Evolutionary conservation across 148 eudicot genomes (phyloP), one percentile per base, ranked within the genome.

Genomic region (Spergularia bocconei): DNA sequence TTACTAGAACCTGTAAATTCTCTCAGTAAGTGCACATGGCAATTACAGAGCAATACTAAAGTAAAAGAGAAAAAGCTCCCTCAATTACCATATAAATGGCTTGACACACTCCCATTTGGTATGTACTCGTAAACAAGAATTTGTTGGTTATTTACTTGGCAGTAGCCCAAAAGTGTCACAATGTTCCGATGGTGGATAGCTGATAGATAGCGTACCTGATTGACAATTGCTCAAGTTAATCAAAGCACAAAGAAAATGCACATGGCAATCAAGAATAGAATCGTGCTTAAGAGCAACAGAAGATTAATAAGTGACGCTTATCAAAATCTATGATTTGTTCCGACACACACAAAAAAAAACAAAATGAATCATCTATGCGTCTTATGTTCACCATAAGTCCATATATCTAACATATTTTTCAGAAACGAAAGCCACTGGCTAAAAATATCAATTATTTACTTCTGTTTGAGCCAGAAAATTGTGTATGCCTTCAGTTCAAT

Each of bases 31-130:
- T 77, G 65, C 67, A 70, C 36, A n/a, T 41, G 63, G 65, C 60
- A 23, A n/a, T 6, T 12, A n/a, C 19, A 60, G 61, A 33, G 51
- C 74, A 38, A 44, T 23, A 56, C 15, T 67, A 5, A 23, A 68
- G 13, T 13, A 23, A 0, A 11, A 53, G 62, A 47, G 70, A 64
- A 48, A 57, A 67, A 16, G 67, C 14, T 58, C 14, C 70, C 39
- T 54, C 59, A 62, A 36, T 87, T 88, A 94, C 98, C 97, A 67
- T 91, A 91, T 83, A 94, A 84, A 86, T 94, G 98, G 80, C 88
- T 81, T 48, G 98, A 89, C 73, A 94, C 96, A 86, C 97, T 94
- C 83, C 98, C 98, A 84, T 91, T 91, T 67, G 97, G 96, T 79
- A 94, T 80, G 82, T 94, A 94, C 81, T 94, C 97, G 67, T 90